Conservation (phyloP, 768 basidiomycete species). For the Rubroboletus pulcherrimus region DNA sequence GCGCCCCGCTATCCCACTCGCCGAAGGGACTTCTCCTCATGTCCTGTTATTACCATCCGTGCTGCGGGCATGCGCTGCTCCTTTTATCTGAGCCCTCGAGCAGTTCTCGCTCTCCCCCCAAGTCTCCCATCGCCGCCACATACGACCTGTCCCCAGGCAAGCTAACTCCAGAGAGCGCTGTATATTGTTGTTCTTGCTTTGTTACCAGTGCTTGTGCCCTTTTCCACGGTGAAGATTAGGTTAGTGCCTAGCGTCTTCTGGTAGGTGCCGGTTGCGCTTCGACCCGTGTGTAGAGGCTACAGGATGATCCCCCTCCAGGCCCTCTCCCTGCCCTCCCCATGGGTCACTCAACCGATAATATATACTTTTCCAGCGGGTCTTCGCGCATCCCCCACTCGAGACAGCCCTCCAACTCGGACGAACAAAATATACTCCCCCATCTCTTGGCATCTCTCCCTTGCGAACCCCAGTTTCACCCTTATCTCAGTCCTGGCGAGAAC, state of each 20-base stretch:
- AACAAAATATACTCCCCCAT: conserved; percentile 18
- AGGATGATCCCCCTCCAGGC: conserved; percentile 23
- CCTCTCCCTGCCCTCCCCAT: conserved; percentile 12
- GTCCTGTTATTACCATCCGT: conserved; percentile 19
- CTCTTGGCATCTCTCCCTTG: conserved; percentile 12
- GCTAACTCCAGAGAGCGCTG: neutral
- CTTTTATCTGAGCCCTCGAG: conserved; percentile 27
- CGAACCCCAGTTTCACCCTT: conserved; percentile 13
- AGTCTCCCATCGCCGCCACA: conserved; percentile 3
- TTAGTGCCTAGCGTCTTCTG: conserved; percentile 10
- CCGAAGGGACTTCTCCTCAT: conserved; percentile 27
- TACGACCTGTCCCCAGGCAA: conserved; percentile 1
- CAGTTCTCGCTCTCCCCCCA: conserved; percentile 4
- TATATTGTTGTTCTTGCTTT: conserved; percentile 10
- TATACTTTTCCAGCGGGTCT: conserved; percentile 13
- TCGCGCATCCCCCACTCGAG: conserved; percentile 10
- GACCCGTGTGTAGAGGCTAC: conserved; percentile 8
- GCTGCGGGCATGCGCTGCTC: conserved; percentile 24
- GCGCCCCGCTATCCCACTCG: conserved; percentile 19
- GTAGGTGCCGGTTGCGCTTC: conserved; percentile 18
- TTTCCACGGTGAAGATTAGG: conserved; percentile 31
- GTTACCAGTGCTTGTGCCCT: conserved; percentile 12
- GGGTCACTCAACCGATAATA: conserved; percentile 17
- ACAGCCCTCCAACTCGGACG: conserved; percentile 13
- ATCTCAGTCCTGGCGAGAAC: conserved; percentile 11